These are phyloP conservation scores for Hirschioporus abietinus DNA, from an alignment of 768 basidiomycete genomes.

Conservation along the genomic window DNA sequence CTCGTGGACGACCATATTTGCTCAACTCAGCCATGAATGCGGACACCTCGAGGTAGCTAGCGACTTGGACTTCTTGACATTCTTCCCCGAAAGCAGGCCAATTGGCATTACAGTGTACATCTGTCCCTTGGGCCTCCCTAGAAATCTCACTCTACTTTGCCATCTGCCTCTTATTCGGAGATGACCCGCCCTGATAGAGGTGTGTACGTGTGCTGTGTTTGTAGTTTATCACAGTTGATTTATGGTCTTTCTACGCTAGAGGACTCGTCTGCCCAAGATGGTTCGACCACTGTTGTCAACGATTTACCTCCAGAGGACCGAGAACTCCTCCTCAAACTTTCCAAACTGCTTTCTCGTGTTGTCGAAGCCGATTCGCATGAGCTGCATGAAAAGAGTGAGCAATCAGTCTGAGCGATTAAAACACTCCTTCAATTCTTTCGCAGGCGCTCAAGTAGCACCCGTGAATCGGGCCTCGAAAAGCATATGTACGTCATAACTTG, in stretches of 20 bases:
- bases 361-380: not conserved
- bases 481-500: not conserved
- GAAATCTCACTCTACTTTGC: not conserved
- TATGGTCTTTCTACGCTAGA: not conserved
- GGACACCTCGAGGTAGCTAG: not conserved
- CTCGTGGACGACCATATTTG: not conserved
- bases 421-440: not conserved
- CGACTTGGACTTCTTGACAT: not conserved
- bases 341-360: not conserved
- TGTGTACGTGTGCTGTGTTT: not conserved
- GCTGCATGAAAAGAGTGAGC: not conserved
- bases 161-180: not conserved
- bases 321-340: not conserved
- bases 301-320: not conserved
- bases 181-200: not conserved
- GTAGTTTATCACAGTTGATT: not conserved
- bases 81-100: not conserved
- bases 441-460: not conserved
- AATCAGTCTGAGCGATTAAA: not conserved
- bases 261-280: not conserved
- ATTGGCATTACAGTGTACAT: not conserved
- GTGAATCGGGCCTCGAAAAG: not conserved
- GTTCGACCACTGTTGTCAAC: not conserved
- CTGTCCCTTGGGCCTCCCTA: not conserved
- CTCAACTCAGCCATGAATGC: not conserved